Percentiles rank a stretch among this genome's conserved stretches.
Conservation (phyloP, 208 protist species). For the Crithidia bombi region DNA sequence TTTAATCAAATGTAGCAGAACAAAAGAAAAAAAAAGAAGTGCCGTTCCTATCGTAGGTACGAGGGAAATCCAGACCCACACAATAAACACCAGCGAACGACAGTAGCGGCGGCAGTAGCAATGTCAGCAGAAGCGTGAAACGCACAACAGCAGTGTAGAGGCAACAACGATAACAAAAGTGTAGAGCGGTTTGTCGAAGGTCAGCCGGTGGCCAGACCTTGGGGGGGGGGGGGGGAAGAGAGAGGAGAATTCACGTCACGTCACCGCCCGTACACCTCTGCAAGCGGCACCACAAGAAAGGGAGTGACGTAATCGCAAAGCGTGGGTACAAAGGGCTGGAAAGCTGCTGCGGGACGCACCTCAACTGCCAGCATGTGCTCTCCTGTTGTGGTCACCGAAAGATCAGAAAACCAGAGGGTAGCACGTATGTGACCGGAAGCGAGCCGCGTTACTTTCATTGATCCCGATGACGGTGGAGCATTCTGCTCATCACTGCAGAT, state of each 20-base stretch:
- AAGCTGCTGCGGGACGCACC: slow-evolving; percentile 41
- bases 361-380: slow-evolving; percentile 77
- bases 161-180: too few species aligned
- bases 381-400: slow-evolving; percentile 44
- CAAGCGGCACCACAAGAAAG: slow-evolving; percentile 63
- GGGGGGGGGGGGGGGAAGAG: too few species aligned
- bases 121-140: too few species aligned
- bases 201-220: too few species aligned
- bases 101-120: too few species aligned
- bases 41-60: too few species aligned
- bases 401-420: slow-evolving; percentile 42
- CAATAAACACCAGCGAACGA: too few species aligned
- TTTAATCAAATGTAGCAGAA: too few species aligned
- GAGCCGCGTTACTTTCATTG: slow-evolving; percentile 3
- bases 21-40: slow-evolving; percentile 19
- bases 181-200: too few species aligned
- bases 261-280: slow-evolving; percentile 10
- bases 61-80: too few species aligned
- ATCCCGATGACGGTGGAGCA: background rate
- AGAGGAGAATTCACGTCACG: background rate
- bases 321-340: slow-evolving; percentile 62
- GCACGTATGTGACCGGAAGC: background rate
- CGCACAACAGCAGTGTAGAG: too few species aligned
- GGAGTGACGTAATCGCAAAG: slow-evolving; percentile 59
- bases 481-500: background rate